A percentile compares a stretch with the other conserved stretches of the same genome.
These are phyloP conservation scores for Epichloe bromicola DNA, from an alignment of 2,329 filamentous ascomycete genomes.

Conservation along the genomic window DNA sequence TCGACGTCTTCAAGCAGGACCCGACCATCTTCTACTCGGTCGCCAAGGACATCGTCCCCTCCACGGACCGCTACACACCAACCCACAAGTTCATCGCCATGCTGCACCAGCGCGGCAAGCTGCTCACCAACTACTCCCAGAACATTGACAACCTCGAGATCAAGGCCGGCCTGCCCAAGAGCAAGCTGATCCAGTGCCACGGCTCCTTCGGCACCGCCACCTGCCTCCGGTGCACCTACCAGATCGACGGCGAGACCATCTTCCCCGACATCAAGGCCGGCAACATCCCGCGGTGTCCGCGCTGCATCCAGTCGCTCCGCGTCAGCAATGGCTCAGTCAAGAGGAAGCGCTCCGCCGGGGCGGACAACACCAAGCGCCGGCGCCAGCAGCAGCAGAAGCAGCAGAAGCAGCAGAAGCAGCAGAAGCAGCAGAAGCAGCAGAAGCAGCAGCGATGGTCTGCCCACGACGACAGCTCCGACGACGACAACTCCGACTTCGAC, in stretches of 20 bases:
- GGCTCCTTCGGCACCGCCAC: constrained; percentile 89
- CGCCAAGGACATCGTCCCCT: constrained; percentile 79
- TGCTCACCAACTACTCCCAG: constrained; percentile 95
- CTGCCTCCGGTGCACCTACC: constrained; percentile 68
- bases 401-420: background rate
- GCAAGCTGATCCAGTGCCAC: constrained; percentile 89
- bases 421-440: no score
- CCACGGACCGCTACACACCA: constrained; percentile 68
- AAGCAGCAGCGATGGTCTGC: constrained; percentile 18
- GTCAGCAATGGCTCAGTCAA: constrained; percentile 17
- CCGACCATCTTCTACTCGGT: constrained; percentile 84
- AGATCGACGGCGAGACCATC: constrained; percentile 63
- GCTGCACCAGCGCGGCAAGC: constrained; percentile 74
- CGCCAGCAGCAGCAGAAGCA: constrained; percentile 8
- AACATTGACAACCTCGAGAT: constrained; percentile 96
- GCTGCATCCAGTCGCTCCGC: constrained; percentile 47
- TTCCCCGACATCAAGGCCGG: constrained; percentile 68
- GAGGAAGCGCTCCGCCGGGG: constrained; percentile 27
- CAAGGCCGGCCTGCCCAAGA: constrained; percentile 65
- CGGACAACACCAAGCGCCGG: constrained; percentile 18
- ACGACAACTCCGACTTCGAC: constrained; percentile 35
- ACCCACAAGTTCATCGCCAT: constrained; percentile 90
- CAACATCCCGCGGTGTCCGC: constrained; percentile 63
- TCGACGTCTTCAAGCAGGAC: constrained; percentile 72
- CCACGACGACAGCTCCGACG: constrained; percentile 29